Evolutionary conservation across 345 rosid species (phyloP).

Genomic region (Rhizophora mangle): DNA sequence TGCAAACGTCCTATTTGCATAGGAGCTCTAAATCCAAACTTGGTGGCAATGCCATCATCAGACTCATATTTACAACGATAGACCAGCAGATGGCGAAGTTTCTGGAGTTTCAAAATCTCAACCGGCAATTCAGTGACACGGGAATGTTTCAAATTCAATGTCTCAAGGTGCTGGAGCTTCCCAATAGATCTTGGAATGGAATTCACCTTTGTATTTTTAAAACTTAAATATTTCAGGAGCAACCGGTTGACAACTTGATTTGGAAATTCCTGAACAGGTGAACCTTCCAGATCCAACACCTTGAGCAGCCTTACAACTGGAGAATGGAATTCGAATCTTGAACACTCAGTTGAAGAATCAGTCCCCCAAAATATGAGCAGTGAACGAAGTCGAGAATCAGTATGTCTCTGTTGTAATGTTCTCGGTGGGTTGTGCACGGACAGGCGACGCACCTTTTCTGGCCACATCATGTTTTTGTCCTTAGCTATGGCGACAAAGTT

Average conservation of each 20-base stretch:
- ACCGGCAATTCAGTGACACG: slow-evolving; percentile 20
- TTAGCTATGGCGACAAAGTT: slow-evolving; percentile 6
- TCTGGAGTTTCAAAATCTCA: slow-evolving; percentile 23
- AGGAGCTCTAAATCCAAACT: slow-evolving; percentile 19
- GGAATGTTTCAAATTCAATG: slow-evolving; percentile 28
- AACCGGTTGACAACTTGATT: slow-evolving; percentile 11
- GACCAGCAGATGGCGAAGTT: slow-evolving; percentile 24
- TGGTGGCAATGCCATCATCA: slow-evolving; percentile 11
- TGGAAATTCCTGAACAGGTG: slow-evolving; percentile 26
- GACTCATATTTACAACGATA: slow-evolving; percentile 17
- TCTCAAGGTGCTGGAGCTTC: slow-evolving; percentile 31
- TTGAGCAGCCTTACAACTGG: slow-evolving; percentile 13
- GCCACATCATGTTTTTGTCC: slow-evolving; percentile 13
- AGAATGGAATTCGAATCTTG: background rate
- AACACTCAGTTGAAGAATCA: slow-evolving; percentile 10
- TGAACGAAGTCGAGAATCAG: slow-evolving; percentile 16
- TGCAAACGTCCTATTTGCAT: slow-evolving; percentile 19
- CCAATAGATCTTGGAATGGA: slow-evolving; percentile 27
- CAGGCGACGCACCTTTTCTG: slow-evolving; percentile 15
- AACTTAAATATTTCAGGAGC: slow-evolving; percentile 24
- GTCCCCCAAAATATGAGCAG: slow-evolving; percentile 21
- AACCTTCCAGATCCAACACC: slow-evolving; percentile 23
- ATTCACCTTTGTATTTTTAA: slow-evolving; percentile 20
- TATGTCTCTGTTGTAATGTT: background rate
- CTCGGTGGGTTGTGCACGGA: slow-evolving; percentile 19